Base-by-base conservation (phyloP, 768 basidiomycete species). In the Scleroderma citrinum region DNA sequence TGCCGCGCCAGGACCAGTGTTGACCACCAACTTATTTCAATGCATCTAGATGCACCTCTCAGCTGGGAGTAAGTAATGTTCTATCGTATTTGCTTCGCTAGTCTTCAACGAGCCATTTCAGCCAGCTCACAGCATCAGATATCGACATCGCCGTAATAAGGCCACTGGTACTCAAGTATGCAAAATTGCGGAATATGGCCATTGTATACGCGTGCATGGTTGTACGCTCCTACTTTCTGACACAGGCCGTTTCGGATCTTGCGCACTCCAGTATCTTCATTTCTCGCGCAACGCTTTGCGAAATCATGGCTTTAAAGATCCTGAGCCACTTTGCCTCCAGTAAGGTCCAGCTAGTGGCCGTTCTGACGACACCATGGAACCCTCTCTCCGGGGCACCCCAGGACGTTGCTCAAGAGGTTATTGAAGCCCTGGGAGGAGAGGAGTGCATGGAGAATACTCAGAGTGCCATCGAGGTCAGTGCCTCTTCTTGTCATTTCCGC, bases 301-400 rank as follows among this genome's bases (percentile, higher is more conserved):
- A 96, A 63, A 79, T 96, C 14, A 67, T 96, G 17, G 92, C 94
- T 8, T 82, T 91, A 72, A 96, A 96, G 60, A 77, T 94, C 20
- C 73, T 93, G 11, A 80, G 76, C 19, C 75, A 76, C 29, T 93
- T 88, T 59, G 83, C 87, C 1, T 76, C 77, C 5, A 80, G 82
- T 56, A 78, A 87, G 60, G 76, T 92, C n/a, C 80, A 86, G 49
- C 75, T 93, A 17, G 78, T 69, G 17, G 82, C 86, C 8, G 85
- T 88, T 23, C 68, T 97, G 44, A 92, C 88, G 0, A 83, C 82
- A 0, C 79, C 76, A 49, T 96, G 90, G 87, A 88, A 83, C 62
- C 88, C 92, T 2, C 77, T 95, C 45, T 77, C 85, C 30, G 90
- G 91, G 2, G 88, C 88, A 3, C 74, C 82, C 1, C 58, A 64